phyloP scores from a whole-genome alignment of 2,329 filamentous ascomycete species.

The Penicillium sp. region DNA sequence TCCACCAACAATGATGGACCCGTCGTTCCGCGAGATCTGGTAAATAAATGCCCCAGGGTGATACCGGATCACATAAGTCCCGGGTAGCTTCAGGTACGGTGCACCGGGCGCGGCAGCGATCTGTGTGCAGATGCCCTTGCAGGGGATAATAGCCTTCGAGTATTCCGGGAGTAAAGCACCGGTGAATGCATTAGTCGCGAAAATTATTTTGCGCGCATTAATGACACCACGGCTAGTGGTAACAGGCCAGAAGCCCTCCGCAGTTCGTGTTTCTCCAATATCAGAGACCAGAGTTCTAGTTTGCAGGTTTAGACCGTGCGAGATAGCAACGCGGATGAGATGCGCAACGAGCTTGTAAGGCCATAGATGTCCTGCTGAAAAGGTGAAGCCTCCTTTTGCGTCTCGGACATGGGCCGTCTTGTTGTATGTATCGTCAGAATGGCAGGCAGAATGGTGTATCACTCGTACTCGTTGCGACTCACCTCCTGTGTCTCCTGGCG shows the following conservation, averaged over 20 bases:
- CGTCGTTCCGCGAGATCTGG: conserved; percentile 56
- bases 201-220: conserved; percentile 59
- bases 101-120: conserved; percentile 24
- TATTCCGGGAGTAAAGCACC: conserved; percentile 68
- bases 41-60: conserved; percentile 56
- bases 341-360: conserved; percentile 78
- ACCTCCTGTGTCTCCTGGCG: conserved; percentile 21
- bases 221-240: conserved; percentile 58
- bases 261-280: conserved; percentile 1
- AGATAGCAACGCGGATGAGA: conserved; percentile 15
- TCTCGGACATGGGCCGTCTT: conserved; percentile 33
- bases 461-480: background rate
- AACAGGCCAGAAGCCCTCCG: conserved; percentile 11
- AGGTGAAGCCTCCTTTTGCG: conserved; percentile 35
- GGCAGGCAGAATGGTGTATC: background rate
- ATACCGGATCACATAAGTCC: conserved; percentile 55
- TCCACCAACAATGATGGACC: conserved; percentile 59
- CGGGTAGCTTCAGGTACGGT: conserved; percentile 30
- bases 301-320: conserved; percentile 47
- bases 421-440: background rate
- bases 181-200: conserved; percentile 84
- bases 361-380: conserved; percentile 35
- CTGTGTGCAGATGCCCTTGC: conserved; percentile 54
- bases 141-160: conserved; percentile 68
- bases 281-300: conserved; percentile 47